A percentile compares a stretch with the other conserved stretches of the same genome.
Conservation (phyloP, 768 basidiomycete genomes). For the Chlorophyllum brunneum region DNA sequence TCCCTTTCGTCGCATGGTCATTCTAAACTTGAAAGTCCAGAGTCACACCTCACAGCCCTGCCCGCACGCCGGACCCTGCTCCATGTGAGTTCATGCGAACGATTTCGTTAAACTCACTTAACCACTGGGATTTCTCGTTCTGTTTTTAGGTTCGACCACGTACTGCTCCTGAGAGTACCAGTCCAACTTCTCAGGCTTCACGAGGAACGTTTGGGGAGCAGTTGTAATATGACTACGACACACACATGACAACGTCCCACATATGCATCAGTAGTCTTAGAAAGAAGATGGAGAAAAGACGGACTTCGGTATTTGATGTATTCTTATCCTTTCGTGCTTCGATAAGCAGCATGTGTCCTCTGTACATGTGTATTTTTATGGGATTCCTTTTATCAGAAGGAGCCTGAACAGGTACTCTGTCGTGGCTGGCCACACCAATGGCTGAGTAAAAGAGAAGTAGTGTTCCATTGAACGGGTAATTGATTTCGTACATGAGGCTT, state of each 20-base stretch:
- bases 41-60: not conserved
- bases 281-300: not conserved
- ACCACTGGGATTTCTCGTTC: not conserved
- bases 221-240: not conserved
- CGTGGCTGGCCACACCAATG: not conserved
- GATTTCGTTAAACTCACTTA: not conserved
- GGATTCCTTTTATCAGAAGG: not conserved
- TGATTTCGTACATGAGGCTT: conserved; percentile 6
- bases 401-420: not conserved
- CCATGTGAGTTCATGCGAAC: conserved; percentile 6
- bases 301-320: conserved; percentile 6
- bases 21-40: not conserved
- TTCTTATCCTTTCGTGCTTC: conserved; percentile 1
- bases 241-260: conserved; percentile 1
- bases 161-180: not conserved
- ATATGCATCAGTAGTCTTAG: not conserved
- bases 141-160: conserved; percentile 8
- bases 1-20: conserved; percentile 5
- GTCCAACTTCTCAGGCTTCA: not conserved
- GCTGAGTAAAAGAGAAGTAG: too few species aligned
- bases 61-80: conserved; percentile 8
- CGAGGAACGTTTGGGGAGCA: not conserved
- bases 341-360: not conserved
- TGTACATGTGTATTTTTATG: conserved; percentile 10
- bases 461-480: not conserved